Evolutionary conservation across 1,284 basidiomycete species (phyloP), one percentile per base, ranked within the genome.

Genomic region (Malassezia brasiliensis): DNA sequence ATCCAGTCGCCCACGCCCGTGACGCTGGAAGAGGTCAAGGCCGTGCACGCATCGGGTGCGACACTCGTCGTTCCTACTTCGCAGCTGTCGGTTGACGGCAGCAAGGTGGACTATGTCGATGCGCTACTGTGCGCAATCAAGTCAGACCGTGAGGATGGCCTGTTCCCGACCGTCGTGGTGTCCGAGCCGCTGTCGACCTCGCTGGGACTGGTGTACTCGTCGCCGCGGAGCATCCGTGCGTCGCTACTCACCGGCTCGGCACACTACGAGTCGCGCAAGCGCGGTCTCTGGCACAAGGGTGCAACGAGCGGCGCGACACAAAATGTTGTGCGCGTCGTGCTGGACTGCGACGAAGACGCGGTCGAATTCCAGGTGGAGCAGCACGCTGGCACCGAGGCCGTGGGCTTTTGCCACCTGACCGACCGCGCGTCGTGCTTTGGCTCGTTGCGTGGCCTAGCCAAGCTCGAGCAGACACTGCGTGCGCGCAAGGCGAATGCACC

Each of bases 171-270:
- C 17, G 81, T 96, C 50, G 87, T 98, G 39, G 69, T 73, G 20
- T 60, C 67, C 4, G 61, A 69, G 12, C 85, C 87, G 2, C 80
- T 80, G n/a, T 81, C 83, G 61, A 63, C 63, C 17, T 82, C 82
- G 14, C 82, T 98, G 17, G 94, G 94, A 17, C 83, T 98, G 52
- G 94, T 96, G 42, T 99, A 98, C 78, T 98, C 94, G n/a, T 98
- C 94, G 12, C 71, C 76, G 45, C 85, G 87, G 67, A 93, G 89
- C 3, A 81, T 98, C 62, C 83, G 82, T 59, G 87, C 91, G 75
- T 87, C 86, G 62, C 90, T 99, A 70, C 65, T 83, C 46, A 86
- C 89, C 2, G 89, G 90, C 32, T 86, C 85, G 67, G 94, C 93
- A 28, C 86, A 94, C 36, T 99, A 99, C 76, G 90, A 96, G 74